These are phyloP conservation scores for Magnolia changhungtana DNA, from an alignment of 164 flowering plant species.

Conservation along the genomic window DNA sequence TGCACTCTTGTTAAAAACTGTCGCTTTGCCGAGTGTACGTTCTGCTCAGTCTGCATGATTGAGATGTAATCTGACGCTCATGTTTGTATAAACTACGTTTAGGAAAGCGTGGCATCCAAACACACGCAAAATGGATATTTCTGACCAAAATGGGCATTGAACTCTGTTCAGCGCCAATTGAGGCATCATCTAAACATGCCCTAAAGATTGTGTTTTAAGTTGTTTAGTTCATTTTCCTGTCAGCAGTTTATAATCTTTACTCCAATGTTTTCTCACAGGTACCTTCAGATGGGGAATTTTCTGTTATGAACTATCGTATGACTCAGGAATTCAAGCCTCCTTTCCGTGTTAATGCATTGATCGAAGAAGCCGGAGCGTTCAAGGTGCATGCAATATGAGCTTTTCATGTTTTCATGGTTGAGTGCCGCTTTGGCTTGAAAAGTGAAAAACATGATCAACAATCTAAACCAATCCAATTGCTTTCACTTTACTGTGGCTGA, in stretches of 20 bases:
- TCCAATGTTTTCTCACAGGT: slow-evolving; percentile 41
- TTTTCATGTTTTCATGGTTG: slow-evolving; percentile 1
- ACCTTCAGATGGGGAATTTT: slow-evolving; percentile 95
- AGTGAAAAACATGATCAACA: background rate
- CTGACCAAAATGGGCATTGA: too few relatives aligned
- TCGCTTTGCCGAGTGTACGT: too few relatives aligned
- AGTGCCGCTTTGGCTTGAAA: background rate
- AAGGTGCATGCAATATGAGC: slow-evolving; percentile 39
- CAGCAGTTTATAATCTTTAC: slow-evolving; percentile 5
- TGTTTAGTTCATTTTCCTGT: background rate
- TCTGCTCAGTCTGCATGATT: too few relatives aligned
- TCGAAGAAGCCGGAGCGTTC: slow-evolving; percentile 87
- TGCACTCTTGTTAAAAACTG: too few relatives aligned
- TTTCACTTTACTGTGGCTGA: slow-evolving; percentile 4
- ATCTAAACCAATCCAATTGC: background rate
- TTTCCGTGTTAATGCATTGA: slow-evolving; percentile 70
- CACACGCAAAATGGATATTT: too few relatives aligned
- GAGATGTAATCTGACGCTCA: too few relatives aligned
- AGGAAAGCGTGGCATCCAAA: too few relatives aligned
- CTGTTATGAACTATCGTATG: slow-evolving; percentile 97
- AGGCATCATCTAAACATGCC: background rate
- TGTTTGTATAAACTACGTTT: too few relatives aligned
- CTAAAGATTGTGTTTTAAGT: background rate
- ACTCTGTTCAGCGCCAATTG: too few relatives aligned
- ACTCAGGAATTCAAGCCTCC: slow-evolving; percentile 98